Percentiles rank a stretch among this genome's conserved stretches.
phyloP scores from a whole-genome alignment of 2,329 filamentous ascomycete species.

The Diaporthe caulivora region DNA sequence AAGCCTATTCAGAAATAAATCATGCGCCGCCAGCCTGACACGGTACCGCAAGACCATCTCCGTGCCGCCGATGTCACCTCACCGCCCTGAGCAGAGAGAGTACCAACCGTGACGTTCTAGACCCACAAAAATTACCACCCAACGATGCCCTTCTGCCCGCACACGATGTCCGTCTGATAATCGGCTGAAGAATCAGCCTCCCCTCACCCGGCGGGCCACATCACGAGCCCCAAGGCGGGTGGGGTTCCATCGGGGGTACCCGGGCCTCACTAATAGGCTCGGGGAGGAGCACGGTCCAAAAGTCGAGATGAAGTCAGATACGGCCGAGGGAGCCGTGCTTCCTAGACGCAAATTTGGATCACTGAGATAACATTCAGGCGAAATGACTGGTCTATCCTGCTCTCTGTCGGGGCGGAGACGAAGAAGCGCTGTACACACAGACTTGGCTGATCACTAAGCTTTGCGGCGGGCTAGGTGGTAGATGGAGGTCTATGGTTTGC shows the following conservation, averaged over 20 bases:
- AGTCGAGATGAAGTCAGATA: constrained; percentile 5
- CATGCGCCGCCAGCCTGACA: too few species aligned
- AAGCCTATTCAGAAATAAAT: too few species aligned
- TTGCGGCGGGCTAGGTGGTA: neutral
- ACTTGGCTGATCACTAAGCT: neutral
- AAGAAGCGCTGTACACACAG: too few species aligned
- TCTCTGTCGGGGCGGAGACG: too few species aligned
- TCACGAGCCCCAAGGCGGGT: neutral
- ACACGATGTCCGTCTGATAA: neutral
- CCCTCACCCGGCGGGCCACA: neutral
- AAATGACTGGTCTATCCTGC: neutral
- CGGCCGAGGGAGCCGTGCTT: neutral
- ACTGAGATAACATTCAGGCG: neutral
- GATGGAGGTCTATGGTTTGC: too few species aligned
- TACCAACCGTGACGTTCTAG: too few species aligned
- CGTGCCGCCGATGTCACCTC: too few species aligned
- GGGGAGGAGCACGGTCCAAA: neutral
- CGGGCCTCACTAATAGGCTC: constrained; percentile 5
- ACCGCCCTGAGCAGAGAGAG: too few species aligned
- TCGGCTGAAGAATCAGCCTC: constrained; percentile 18
- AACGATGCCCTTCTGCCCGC: constrained; percentile 1
- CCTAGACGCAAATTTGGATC: neutral
- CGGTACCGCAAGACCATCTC: too few species aligned
- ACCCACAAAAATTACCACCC: neutral
- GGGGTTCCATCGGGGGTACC: neutral